Conservation (phyloP, 305 asterid species). For the Rubia tinctorum region DNA sequence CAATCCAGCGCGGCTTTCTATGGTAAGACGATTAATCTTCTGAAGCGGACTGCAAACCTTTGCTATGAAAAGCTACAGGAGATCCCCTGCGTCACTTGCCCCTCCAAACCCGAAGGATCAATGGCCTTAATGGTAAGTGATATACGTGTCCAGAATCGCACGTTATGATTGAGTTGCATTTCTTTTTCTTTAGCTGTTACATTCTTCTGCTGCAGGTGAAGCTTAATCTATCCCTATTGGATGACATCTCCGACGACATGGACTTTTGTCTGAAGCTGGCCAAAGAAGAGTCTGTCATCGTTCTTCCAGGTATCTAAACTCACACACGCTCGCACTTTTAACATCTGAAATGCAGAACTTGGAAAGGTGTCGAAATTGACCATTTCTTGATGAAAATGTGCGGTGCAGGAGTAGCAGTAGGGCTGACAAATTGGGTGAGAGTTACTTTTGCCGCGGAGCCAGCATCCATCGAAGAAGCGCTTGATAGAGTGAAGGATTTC, state of each 20-base stretch:
- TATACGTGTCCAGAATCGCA: no score
- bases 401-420: conserved; percentile 58
- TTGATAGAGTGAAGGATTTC: conserved; percentile 50
- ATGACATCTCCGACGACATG: conserved; percentile 51
- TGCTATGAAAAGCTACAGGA: conserved; percentile 48
- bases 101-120: conserved; percentile 67
- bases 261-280: conserved; percentile 69
- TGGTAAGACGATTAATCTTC: conserved; percentile 46
- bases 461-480: conserved; percentile 52
- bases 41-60: conserved; percentile 51
- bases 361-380: neutral
- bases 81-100: conserved; percentile 53
- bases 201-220: conserved; percentile 37
- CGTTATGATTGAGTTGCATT: no score
- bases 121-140: conserved; percentile 69
- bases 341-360: neutral
- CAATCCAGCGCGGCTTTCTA: conserved; percentile 62
- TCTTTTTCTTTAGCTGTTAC: neutral
- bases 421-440: conserved; percentile 59
- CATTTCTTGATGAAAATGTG: neutral
- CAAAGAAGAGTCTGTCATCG: conserved; percentile 55
- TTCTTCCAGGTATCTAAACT: conserved; percentile 52
- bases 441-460: conserved; percentile 65
- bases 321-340: neutral
- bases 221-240: conserved; percentile 36